Evolutionary conservation across 2,329 filamentous ascomycete genomes (phyloP), one percentile per base, ranked within the genome.

Genomic region (Alternaria conjuncta): DNA sequence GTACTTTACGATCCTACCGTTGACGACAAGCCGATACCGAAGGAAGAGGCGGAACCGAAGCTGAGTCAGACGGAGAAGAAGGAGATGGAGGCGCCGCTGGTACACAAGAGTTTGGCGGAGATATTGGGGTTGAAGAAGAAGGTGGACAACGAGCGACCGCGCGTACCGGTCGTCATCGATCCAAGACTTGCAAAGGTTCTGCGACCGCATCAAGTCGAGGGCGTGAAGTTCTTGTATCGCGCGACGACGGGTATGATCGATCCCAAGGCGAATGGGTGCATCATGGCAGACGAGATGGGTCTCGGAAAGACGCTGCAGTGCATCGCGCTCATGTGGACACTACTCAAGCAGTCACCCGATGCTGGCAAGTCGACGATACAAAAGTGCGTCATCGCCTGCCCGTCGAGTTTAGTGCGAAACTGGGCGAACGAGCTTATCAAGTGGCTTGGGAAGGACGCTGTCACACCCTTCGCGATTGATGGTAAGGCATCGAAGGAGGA

Each of bases 211-310:
- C 96, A 99, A 81, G 91, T 99, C 41, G 96, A 98, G 78, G 96
- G 96, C 75, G 96, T 99, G 67, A 97, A 96, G 83, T 99, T 99
- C 80, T 89, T 99, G 85, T 99, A 98, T 81, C 88, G 89, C 69
- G 97, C 93, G 75, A 94, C 96, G 6, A 98, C 95, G 2, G 96
- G 96, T n/a, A 87, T 98, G 86, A 92, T 98, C 60, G 96, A 98
- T 73, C 87, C 91, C 41, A 95, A 95, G 72, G 96, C 96, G 53
- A 92, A 97, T 79, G 96, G 96, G 3, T 99, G 96, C 81, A 99
- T 99, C 78, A 99, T 99, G 96, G 96, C 96, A 57, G 96, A 99
- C 78, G 96, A 97, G 78, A 99, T 99, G 96, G 96, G 96, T 71
- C 84, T 99, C 28, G 96, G 96, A 60, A 99, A 99, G 83, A 99